Base-by-base conservation (phyloP, 164 flowering plant genomes). In the Tetracentron sinense region DNA sequence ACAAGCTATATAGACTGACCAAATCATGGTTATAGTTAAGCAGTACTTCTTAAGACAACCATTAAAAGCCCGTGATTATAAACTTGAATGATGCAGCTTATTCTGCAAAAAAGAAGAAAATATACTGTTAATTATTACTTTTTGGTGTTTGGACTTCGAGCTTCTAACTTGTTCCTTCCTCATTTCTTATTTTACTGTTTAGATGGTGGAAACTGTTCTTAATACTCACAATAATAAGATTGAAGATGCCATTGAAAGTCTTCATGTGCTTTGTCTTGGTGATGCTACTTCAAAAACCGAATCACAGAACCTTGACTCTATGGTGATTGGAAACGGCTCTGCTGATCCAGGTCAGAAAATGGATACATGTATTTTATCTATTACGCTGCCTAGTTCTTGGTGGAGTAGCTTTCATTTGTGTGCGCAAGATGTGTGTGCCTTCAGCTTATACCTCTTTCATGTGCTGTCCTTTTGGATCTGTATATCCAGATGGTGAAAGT, bases 161-260 rank as follows among this genome's bases (percentile, higher is more conserved):
- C 56, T 14, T 53, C 19, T 53, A 27, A 53, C 15, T 2, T 27
- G 7, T 14, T 15, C 17, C 8, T 25, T 26, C 25, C 12, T n/a
- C n/a, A n/a, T n/a, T n/a, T n/a, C n/a, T n/a, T n/a, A n/a, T n/a
- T n/a, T 65, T 15, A 3, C 12, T 60, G 4, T 66, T 27, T 65
- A 70, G 74, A 38, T 70, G 56, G 69, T 70, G 61, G 74, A 70
- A 35, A 22, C 58, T 52, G 68, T 58, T 46, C 35, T 64, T 7
- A 65, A 65, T 54, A 33, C 65, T 21, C 61, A 65, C 20, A 60
- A 54, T 60, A 64, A 64, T 27, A 70, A 65, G 42, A 52, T 64
- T 20, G 74, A 65, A 22, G 69, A 70, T 60, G 61, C 69, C n/a
- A 60, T 70, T 60, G 56, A 70, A 29, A 65, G 65, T 60, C 74